Evolutionary conservation across 2,329 filamentous ascomycete genomes (phyloP).

Genomic region (Botryotinia narcissicola): DNA sequence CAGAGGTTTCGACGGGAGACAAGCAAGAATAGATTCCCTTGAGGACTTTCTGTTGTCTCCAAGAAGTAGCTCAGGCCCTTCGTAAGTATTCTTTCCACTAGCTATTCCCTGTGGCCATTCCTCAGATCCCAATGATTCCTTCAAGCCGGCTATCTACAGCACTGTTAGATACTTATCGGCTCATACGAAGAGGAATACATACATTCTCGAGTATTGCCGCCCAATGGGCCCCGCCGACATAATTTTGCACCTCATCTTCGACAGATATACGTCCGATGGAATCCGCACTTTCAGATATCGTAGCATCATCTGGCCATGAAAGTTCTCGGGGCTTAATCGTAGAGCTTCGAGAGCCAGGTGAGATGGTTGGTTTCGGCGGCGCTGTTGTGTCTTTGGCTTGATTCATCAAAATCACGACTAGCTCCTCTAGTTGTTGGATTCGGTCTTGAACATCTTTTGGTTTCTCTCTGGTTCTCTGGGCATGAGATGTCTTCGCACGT

Average conservation of each 20-base stretch:
- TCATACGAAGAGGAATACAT: background rate
- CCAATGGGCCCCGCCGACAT: constrained; percentile 17
- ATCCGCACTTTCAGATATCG: constrained; percentile 23
- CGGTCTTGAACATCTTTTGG: constrained; percentile 51
- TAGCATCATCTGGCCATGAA: constrained; percentile 2
- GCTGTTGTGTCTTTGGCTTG: background rate
- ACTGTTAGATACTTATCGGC: constrained; percentile 32
- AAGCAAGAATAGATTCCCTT: constrained; percentile 47
- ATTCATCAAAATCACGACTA: constrained; percentile 53
- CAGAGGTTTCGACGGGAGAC: constrained; percentile 47
- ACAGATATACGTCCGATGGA: constrained; percentile 30
- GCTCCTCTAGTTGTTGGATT: constrained; percentile 53
- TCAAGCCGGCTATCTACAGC: constrained; percentile 58
- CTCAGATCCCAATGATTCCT: constrained; percentile 49
- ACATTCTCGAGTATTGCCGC: constrained; percentile 19
- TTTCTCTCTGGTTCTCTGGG: constrained; percentile 21
- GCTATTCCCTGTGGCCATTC: constrained; percentile 8
- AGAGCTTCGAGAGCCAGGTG: background rate
- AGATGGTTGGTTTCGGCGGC: background rate
- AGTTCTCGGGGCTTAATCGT: no score
- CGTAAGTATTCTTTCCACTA: background rate
- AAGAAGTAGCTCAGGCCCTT: constrained; percentile 30
- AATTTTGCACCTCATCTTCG: constrained; percentile 35
- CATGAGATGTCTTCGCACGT: constrained; percentile 27
- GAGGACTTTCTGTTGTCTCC: constrained; percentile 33